phyloP scores from a whole-genome alignment of 108 stramenopile genomes.

The Chaetoceros muelleri region DNA sequence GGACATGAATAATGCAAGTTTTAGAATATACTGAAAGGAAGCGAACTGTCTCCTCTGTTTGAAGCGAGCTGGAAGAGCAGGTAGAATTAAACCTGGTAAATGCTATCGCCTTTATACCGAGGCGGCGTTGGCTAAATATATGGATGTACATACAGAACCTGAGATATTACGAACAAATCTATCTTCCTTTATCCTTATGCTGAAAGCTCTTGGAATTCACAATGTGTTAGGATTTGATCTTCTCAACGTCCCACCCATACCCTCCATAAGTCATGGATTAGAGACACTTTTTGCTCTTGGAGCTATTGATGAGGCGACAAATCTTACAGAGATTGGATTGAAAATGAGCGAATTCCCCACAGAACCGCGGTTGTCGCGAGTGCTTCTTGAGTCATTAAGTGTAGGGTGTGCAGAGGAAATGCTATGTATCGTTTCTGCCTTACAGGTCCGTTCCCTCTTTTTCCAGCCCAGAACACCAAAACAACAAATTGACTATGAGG shows the following conservation, averaged over 20 bases:
- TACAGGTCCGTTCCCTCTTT: constrained; percentile 77
- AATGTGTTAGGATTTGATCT: constrained; percentile 91
- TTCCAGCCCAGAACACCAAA: constrained; percentile 54
- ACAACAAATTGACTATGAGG: constrained; percentile 55
- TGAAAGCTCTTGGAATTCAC: constrained; percentile 93
- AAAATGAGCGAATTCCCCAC: constrained; percentile 83
- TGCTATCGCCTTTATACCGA: constrained; percentile 94
- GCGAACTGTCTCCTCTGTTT: no score
- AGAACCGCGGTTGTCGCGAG: constrained; percentile 63
- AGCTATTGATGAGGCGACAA: constrained; percentile 63
- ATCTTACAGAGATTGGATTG: constrained; percentile 52
- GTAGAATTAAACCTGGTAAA: constrained; percentile 80
- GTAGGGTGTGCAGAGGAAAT: constrained; percentile 64
- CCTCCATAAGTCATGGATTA: constrained; percentile 65
- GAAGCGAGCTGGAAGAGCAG: constrained; percentile 91
- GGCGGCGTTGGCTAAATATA: constrained; percentile 29
- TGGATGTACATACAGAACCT: constrained; percentile 53
- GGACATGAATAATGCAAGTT: no score
- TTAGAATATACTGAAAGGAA: no score
- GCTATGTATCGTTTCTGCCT: constrained; percentile 77
- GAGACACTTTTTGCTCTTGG: constrained; percentile 78
- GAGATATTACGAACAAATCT: constrained; percentile 82
- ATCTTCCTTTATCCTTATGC: constrained; percentile 75
- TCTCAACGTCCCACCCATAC: constrained; percentile 76
- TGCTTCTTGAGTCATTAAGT: constrained; percentile 65